A percentile compares a stretch with the other conserved stretches of the same genome.
phyloP scores from a whole-genome alignment of 2,329 filamentous ascomycete genomes.

The Cladophialophora psammophila region DNA sequence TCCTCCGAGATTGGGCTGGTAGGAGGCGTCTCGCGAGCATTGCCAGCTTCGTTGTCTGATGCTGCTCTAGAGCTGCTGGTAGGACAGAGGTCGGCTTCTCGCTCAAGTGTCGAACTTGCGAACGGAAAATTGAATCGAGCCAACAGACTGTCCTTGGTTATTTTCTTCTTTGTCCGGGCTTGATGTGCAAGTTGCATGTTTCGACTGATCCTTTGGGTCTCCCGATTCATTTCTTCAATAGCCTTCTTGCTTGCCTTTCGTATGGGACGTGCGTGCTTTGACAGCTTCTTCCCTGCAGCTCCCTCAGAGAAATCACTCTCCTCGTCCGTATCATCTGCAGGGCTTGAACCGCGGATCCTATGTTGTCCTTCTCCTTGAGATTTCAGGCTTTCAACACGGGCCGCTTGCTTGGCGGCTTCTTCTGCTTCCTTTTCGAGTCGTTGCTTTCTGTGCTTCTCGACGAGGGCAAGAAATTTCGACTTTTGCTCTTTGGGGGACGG shows the following conservation, averaged over 20 bases:
- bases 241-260: conserved; percentile 95
- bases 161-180: conserved; percentile 88
- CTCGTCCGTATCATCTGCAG: conserved; percentile 54
- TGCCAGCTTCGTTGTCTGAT: conserved; percentile 52
- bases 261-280: conserved; percentile 65
- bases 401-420: conserved; percentile 52
- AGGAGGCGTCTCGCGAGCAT: conserved; percentile 69
- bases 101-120: conserved; percentile 29
- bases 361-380: conserved; percentile 41
- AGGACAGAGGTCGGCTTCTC: conserved; percentile 46
- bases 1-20: conserved; percentile 65
- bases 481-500: conserved; percentile 47
- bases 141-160: conserved; percentile 82
- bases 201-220: conserved; percentile 88
- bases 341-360: conserved; percentile 38
- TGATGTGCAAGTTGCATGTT: conserved; percentile 92
- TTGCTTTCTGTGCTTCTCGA: conserved; percentile 76
- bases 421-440: conserved; percentile 70
- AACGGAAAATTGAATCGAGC: conserved; percentile 77
- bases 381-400: conserved; percentile 44
- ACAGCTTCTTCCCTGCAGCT: conserved; percentile 70
- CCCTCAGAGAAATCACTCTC: conserved; percentile 67
- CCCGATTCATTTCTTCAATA: conserved; percentile 89
- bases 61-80: conserved; percentile 60
- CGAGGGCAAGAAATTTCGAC: conserved; percentile 72